phyloP scores from a whole-genome alignment of 495 filamentous ascomycete genomes.

The Lasiosphaeriaceae sp. region DNA sequence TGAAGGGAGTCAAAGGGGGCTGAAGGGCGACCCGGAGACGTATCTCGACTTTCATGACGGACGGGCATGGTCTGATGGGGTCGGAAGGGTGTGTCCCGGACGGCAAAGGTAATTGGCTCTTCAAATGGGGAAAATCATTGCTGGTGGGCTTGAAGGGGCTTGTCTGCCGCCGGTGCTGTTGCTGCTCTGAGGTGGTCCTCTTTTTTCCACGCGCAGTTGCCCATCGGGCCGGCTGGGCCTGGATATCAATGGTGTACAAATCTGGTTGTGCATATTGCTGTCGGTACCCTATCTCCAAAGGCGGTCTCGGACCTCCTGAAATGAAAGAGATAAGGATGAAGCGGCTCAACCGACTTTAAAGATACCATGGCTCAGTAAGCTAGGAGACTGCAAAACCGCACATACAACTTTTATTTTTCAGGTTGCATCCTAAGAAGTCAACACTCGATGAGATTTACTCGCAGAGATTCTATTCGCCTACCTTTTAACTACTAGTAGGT shows the following conservation, averaged over 20 bases:
- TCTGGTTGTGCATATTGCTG: constrained; percentile 17
- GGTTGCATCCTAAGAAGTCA: too few relatives aligned
- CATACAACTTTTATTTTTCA: too few relatives aligned
- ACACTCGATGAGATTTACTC: too few relatives aligned
- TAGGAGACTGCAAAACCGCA: too few relatives aligned
- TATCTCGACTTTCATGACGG: too few relatives aligned
- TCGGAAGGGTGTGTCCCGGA: constrained; percentile 22
- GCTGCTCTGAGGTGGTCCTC: background rate
- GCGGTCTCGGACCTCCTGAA: constrained; percentile 4
- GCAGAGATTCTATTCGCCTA: too few relatives aligned
- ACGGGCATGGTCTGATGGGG: background rate
- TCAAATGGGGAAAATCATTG: constrained; percentile 9
- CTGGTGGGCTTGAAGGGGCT: background rate
- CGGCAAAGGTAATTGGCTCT: constrained; percentile 6
- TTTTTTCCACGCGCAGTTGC: background rate
- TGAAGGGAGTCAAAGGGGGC: too few relatives aligned
- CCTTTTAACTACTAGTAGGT: too few relatives aligned
- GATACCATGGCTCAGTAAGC: too few relatives aligned
- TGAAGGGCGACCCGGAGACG: too few relatives aligned
- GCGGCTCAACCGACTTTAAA: background rate
- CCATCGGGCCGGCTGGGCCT: constrained; percentile 12
- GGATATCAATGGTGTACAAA: background rate
- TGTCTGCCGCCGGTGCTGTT: constrained; percentile 1
- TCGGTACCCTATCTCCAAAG: constrained; percentile 5
- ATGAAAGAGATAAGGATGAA: background rate